Base-by-base conservation (phyloP, 2,329 filamentous ascomycete species). In the Lomentospora prolificans region DNA sequence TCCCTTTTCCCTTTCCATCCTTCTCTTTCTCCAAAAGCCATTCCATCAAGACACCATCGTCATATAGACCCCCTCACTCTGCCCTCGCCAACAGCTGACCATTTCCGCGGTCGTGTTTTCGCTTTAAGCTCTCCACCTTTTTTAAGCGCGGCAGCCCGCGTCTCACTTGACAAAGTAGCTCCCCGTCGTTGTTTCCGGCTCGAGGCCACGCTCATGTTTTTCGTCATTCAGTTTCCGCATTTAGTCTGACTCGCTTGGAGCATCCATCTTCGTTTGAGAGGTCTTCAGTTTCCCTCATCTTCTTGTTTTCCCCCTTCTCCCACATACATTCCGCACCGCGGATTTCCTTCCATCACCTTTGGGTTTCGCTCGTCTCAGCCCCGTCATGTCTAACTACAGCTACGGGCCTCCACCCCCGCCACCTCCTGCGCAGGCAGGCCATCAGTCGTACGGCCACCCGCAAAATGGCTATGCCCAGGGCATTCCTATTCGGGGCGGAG, bases 351-450 rank as follows among this genome's bases (percentile, higher is more conserved):
- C 17, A 9, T 27, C 22, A 19, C 14, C 8, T 19, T 54, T 28
- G 17, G 46, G 53, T 27, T 10, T 25, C 28, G 19, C 53, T 55
- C 55, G 54, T 57, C 55, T 55, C 57, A 55, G 41, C 57, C 53
- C 55, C 58, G 57, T 56, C 52, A 79, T 79, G 76, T 70, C 76
- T 22, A 50, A 50, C 53, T 80, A 80, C 69, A 75, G 73, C 55
- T 80, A 80, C 69, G 77, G 72, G 44, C 44, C 44, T 48, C 44
- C 76, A 22, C 76, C 77, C 56, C 77, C 77, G 10, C 75, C 77
- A 17, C 72, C 76, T 3, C 76, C 70, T 25, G 64, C 66, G 59
- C 64, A 64, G 46, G 63, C 67, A 39, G 58, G 50, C 48, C 63
- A 65, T 56, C 66, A 68, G 36, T 61, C 65, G 31, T 78, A 76